Evolutionary conservation across 2,329 filamentous ascomycete genomes (phyloP).

Genomic region (Neofusicoccum cordaticola): DNA sequence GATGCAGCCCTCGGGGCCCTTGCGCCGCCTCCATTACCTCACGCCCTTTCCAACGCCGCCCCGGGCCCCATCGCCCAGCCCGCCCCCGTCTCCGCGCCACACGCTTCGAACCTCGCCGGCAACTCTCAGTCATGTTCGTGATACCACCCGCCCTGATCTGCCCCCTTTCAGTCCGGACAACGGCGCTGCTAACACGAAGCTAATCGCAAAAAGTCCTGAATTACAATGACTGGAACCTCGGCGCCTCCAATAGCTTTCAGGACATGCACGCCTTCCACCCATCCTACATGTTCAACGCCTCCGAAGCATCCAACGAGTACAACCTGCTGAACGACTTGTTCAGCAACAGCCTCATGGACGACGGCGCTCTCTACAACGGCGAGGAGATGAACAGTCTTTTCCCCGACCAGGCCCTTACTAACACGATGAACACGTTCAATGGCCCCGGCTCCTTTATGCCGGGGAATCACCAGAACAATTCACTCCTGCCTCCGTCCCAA

Average conservation of each 20-base stretch:
- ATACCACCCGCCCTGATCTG: slow-evolving; percentile 28
- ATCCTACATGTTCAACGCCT: slow-evolving; percentile 91
- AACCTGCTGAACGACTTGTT: slow-evolving; percentile 96
- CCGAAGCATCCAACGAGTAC: slow-evolving; percentile 94
- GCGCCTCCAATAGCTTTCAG: slow-evolving; percentile 77
- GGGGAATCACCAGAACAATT: slow-evolving; percentile 45
- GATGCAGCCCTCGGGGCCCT: slow-evolving; percentile 38
- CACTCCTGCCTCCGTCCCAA: slow-evolving; percentile 42
- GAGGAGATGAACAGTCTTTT: slow-evolving; percentile 48
- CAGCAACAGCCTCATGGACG: slow-evolving; percentile 85
- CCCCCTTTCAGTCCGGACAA: slow-evolving; percentile 24
- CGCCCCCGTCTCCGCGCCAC: slow-evolving; percentile 64
- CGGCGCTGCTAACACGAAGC: slow-evolving; percentile 23
- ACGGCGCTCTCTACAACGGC: slow-evolving; percentile 43
- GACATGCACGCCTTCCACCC: slow-evolving; percentile 94
- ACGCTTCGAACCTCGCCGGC: slow-evolving; percentile 59
- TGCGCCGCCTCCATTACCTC: slow-evolving; percentile 33
- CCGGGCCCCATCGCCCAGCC: slow-evolving; percentile 65
- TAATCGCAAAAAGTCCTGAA: slow-evolving; percentile 60
- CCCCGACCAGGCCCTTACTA: slow-evolving; percentile 56
- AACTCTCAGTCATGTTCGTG: slow-evolving; percentile 74
- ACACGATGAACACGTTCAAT: slow-evolving; percentile 41
- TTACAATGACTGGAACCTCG: slow-evolving; percentile 76
- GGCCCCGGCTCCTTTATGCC: slow-evolving; percentile 30
- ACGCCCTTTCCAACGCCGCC: slow-evolving; percentile 43